Percentiles rank a stretch among this genome's conserved stretches.
Evolutionary conservation across 2,329 filamentous ascomycete species (phyloP).

Genomic region (Pestalotiopsis fici): DNA sequence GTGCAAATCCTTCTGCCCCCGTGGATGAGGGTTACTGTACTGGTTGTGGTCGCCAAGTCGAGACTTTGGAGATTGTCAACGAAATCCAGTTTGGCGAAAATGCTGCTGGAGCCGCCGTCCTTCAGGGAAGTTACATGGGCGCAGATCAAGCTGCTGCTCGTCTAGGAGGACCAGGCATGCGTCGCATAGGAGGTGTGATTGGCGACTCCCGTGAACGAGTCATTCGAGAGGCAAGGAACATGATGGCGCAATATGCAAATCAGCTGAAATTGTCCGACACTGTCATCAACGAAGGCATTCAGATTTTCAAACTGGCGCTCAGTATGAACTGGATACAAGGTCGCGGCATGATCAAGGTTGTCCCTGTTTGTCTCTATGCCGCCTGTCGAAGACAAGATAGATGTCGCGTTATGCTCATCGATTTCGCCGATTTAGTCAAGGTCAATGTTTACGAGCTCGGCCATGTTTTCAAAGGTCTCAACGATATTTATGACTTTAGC

Average conservation of each 20-base stretch:
- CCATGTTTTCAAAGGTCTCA: slow-evolving; percentile 82
- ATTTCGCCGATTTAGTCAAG: slow-evolving; percentile 80
- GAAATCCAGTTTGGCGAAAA: slow-evolving; percentile 92
- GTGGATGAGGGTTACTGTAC: slow-evolving; percentile 71
- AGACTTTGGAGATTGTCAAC: slow-evolving; percentile 85
- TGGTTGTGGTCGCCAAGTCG: slow-evolving; percentile 81
- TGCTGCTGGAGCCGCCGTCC: slow-evolving; percentile 80
- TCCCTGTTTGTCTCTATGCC: slow-evolving; percentile 88
- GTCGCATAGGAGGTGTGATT: slow-evolving; percentile 55
- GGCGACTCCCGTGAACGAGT: slow-evolving; percentile 61
- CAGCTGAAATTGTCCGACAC: slow-evolving; percentile 62
- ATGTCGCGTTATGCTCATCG: slow-evolving; percentile 91
- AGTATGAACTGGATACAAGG: slow-evolving; percentile 82
- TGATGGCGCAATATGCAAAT: slow-evolving; percentile 64
- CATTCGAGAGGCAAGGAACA: slow-evolving; percentile 56
- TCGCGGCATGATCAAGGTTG: slow-evolving; percentile 80
- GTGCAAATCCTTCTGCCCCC: slow-evolving; percentile 55
- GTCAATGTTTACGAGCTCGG: slow-evolving; percentile 93
- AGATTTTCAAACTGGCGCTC: slow-evolving; percentile 76
- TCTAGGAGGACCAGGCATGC: slow-evolving; percentile 63
- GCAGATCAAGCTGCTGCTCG: slow-evolving; percentile 83
- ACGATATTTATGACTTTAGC: slow-evolving; percentile 71
- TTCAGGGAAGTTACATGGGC: slow-evolving; percentile 86
- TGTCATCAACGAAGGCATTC: slow-evolving; percentile 65
- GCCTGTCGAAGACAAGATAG: slow-evolving; percentile 78